phyloP scores from a whole-genome alignment of 306 rosid species.

The Carpinus fangiana region DNA sequence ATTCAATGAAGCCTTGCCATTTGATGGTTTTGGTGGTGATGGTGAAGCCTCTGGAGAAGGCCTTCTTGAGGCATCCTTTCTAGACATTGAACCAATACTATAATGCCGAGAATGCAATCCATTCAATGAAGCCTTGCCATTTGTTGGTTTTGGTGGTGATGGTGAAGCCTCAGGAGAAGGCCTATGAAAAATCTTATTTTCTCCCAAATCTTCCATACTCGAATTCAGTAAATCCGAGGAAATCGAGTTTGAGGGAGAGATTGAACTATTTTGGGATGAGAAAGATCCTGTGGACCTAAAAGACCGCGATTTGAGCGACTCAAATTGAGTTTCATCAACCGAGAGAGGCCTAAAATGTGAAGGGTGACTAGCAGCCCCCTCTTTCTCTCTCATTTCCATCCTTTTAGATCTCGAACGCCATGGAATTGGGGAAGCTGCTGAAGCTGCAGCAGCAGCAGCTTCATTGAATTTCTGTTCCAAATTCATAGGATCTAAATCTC shows the following conservation, averaged over 20 bases:
- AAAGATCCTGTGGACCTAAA: conserved; percentile 43
- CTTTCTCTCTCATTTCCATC: conserved; percentile 39
- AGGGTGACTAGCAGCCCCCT: conserved; percentile 29
- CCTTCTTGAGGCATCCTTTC: conserved; percentile 26
- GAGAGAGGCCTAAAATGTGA: conserved; percentile 64
- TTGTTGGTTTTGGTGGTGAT: conserved; percentile 36
- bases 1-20: conserved; percentile 39
- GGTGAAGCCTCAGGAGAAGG: conserved; percentile 42
- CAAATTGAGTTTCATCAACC: conserved; percentile 72
- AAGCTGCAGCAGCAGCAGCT: conserved; percentile 56
- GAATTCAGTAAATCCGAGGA: conserved; percentile 33
- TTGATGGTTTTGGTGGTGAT: conserved; percentile 36
- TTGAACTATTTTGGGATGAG: conserved; percentile 52
- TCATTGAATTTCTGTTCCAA: conserved; percentile 47
- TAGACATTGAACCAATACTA: conserved; percentile 37
- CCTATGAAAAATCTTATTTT: conserved; percentile 31
- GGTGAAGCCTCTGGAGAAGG: background rate
- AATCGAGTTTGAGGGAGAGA: conserved; percentile 49
- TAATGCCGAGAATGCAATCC: conserved; percentile 44
- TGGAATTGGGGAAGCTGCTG: conserved; percentile 53
- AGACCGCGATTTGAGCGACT: conserved; percentile 45
- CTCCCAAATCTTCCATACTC: conserved; percentile 33
- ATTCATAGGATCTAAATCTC: conserved; percentile 49
- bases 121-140: conserved; percentile 40
- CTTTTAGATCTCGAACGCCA: conserved; percentile 53